Percentiles rank a stretch among this genome's conserved stretches.
Evolutionary conservation across 169 alveolate species (phyloP).

Genomic region (Miamiensis avidus): DNA sequence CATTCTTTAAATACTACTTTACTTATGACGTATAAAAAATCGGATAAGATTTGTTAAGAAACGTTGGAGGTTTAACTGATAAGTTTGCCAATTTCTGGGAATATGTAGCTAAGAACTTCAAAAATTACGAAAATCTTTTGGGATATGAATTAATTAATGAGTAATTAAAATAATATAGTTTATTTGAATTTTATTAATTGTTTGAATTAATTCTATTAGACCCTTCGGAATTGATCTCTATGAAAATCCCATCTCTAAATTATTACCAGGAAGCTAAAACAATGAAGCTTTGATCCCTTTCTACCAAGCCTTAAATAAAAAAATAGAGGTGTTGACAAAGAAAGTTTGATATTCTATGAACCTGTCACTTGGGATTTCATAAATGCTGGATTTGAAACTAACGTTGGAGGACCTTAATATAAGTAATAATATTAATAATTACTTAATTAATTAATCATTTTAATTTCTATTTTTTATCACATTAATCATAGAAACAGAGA

Average conservation of each 20-base stretch:
- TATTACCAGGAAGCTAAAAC: conserved; percentile 69
- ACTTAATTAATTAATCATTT: no score
- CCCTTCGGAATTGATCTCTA: no score
- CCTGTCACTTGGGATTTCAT: conserved; percentile 50
- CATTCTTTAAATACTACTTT: conserved; percentile 59
- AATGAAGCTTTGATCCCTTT: conserved; percentile 52
- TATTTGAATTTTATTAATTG: no score
- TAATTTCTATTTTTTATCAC: no score
- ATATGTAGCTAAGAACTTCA: conserved; percentile 52
- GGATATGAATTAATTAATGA: conserved; percentile 67
- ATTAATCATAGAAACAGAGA: conserved; percentile 30
- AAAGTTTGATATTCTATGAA: conserved; percentile 70
- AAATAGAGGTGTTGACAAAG: conserved; percentile 51
- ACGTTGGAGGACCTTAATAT: conserved; percentile 58
- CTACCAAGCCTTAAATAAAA: conserved; percentile 56
- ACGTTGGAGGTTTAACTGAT: conserved; percentile 67
- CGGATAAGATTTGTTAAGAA: conserved; percentile 58
- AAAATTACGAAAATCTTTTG: conserved; percentile 57
- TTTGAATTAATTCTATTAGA: no score
- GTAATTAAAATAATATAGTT: background rate
- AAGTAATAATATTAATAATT: background rate
- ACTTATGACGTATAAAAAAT: conserved; percentile 67
- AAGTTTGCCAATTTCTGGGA: conserved; percentile 75
- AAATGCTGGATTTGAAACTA: conserved; percentile 54
- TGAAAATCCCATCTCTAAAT: no score